phyloP scores from a whole-genome alignment of 1,284 basidiomycete genomes.

The Quambalaria eucalypti region DNA sequence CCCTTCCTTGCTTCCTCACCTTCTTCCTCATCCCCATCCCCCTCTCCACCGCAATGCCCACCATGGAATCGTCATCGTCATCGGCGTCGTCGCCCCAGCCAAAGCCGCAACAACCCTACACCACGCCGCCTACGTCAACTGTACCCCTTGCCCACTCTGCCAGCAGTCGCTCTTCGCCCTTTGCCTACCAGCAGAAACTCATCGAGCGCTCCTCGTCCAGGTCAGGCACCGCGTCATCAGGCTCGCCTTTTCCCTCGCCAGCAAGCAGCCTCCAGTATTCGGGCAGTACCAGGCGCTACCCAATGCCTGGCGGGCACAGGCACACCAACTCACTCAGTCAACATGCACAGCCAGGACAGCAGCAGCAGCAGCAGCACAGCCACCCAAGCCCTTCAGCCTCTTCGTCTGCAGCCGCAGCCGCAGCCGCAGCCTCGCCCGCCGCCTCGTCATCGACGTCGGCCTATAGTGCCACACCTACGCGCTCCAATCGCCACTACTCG shows the following conservation, averaged over 20 bases:
- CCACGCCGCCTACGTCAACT: not conserved
- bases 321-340: conserved; percentile 34
- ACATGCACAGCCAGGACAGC: conserved; percentile 16
- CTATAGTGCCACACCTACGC: conserved; percentile 14
- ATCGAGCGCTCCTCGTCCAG: conserved; percentile 33
- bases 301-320: conserved; percentile 22
- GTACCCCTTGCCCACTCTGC: not conserved
- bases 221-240: conserved; percentile 13
- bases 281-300: conserved; percentile 18
- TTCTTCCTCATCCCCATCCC: not conserved
- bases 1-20: not conserved
- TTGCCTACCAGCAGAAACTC: conserved; percentile 38
- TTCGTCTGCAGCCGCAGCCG: conserved; percentile 4
- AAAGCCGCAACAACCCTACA: not conserved
- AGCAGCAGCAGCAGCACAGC: conserved; percentile 13
- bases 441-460: conserved; percentile 20
- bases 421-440: conserved; percentile 9
- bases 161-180: conserved; percentile 26
- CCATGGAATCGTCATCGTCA: not conserved
- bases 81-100: not conserved
- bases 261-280: too few species aligned
- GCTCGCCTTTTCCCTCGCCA: too few species aligned
- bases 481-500: conserved; percentile 24
- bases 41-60: not conserved
- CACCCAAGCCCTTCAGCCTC: conserved; percentile 1